phyloP scores from a whole-genome alignment of 805 yeast genomes.

The Maudiozyma serrabonitensis region DNA sequence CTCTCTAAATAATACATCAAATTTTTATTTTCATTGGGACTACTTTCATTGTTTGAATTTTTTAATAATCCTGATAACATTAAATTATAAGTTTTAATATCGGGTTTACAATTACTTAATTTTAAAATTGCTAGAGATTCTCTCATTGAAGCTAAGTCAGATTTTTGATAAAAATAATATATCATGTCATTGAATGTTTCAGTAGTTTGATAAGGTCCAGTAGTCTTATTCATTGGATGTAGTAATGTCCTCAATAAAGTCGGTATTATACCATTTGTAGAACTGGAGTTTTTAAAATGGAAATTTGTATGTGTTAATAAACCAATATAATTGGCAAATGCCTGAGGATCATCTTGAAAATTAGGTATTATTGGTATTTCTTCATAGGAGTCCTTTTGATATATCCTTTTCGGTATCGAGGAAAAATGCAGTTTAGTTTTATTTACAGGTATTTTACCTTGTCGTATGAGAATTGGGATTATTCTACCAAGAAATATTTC shows the following conservation, averaged over 20 bases:
- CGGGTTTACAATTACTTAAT: constrained; percentile 26
- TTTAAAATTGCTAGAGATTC: constrained; percentile 35
- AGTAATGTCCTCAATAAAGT: constrained; percentile 32
- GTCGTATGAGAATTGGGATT: constrained; percentile 15
- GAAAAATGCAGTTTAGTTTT: constrained; percentile 1
- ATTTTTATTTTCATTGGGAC: constrained; percentile 20
- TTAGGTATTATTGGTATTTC: constrained; percentile 33
- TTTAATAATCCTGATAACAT: constrained; percentile 27
- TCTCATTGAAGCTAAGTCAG: constrained; percentile 34
- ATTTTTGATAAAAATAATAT: constrained; percentile 30
- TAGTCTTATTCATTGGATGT: constrained; percentile 31
- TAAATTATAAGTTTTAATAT: constrained; percentile 33
- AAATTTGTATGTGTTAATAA: constrained; percentile 31
- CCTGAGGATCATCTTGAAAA: constrained; percentile 17
- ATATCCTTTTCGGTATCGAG: not conserved
- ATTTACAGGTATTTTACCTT: constrained; percentile 11
- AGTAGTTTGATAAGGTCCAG: constrained; percentile 25
- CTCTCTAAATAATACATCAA: constrained; percentile 23
- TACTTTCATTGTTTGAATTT: constrained; percentile 22
- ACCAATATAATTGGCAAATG: constrained; percentile 16
- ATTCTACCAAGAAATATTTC: constrained; percentile 13
- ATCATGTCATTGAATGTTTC: constrained; percentile 32
- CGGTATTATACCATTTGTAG: constrained; percentile 31
- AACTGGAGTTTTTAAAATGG: constrained; percentile 30
- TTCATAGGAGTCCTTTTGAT: constrained; percentile 14